Conservation (phyloP, 257 asterid species). For the Paulownia fortunei region DNA sequence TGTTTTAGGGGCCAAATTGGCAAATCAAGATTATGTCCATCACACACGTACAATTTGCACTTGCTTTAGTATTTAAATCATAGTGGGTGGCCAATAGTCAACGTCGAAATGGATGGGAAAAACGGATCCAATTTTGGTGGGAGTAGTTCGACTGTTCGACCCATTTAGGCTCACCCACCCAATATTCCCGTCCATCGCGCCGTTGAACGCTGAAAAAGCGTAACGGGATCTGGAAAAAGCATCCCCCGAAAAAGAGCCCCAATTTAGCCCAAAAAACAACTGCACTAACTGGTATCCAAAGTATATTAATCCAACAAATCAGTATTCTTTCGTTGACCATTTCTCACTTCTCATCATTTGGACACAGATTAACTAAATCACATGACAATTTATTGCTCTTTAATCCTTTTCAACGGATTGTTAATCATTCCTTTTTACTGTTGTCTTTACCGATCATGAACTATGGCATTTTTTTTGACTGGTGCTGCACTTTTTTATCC, state of each 20-base stretch:
- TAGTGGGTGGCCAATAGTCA: background rate
- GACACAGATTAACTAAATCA: constrained; percentile 13
- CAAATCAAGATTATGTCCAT: no score
- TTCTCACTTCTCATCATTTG: constrained; percentile 24
- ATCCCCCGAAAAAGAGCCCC: background rate
- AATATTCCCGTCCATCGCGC: constrained; percentile 29
- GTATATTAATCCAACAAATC: constrained; percentile 9
- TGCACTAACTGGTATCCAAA: constrained; percentile 32
- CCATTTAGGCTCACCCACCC: constrained; percentile 5
- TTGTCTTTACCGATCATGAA: background rate
- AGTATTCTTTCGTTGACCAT: constrained; percentile 30
- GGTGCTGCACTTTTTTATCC: background rate
- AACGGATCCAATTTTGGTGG: constrained; percentile 9
- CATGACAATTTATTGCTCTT: constrained; percentile 15
- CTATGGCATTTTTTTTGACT: constrained; percentile 20
- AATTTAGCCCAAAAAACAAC: background rate
- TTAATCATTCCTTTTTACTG: constrained; percentile 28
- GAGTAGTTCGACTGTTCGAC: background rate
- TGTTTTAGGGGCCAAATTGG: no score
- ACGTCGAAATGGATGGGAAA: background rate
- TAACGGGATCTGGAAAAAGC: constrained; percentile 13
- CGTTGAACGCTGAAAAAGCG: constrained; percentile 35
- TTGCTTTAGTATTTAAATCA: background rate
- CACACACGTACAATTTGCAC: no score
- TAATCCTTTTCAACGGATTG: constrained; percentile 30